Base-by-base conservation (phyloP, 2,329 filamentous ascomycete species). In the Fusarium bulbicola region DNA sequence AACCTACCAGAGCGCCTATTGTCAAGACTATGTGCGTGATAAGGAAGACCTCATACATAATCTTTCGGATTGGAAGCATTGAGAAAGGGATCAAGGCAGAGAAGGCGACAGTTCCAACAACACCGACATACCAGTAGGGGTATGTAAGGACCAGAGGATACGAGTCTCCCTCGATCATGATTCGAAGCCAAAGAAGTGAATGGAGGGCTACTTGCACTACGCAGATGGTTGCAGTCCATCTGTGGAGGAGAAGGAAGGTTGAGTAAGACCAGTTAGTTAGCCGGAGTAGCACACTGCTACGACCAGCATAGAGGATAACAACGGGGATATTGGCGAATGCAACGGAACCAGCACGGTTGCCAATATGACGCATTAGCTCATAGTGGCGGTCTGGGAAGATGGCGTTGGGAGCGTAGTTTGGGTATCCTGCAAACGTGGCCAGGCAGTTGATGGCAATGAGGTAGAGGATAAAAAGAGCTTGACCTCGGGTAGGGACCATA, bases 211-310 rank as follows among this genome's bases (percentile, higher is more conserved):
- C 84, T 52, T 89, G 82, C 0, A 87, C 49, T 3, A 82, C 82
- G 32, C 80, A 83, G 13, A 88, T 79, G 28, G 81, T 77, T 2
- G 85, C 86, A 3, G 86, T 77, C 85, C 85, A 88, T 16, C 86
- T 81, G 68, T 89, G 86, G 1, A 88, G 78, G 1, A 88, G 74
- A 7, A 88, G 66, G 59, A 81, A 88, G 1, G 87, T 88, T 0
- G 82, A 81, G 66, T 86, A 83, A 1, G 80, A 83, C 85, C 86
- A 88, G 70, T 85, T 82, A 2, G 86, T 87, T 3, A 86, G 45
- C 78, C 82, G 85, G 1, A 88, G 80, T 1, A 87, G 80, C 6
- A 87, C 28, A 59, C 85, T 87, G 70, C 88, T 88, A 3, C 86
- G 79, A 0, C 82, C 79, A 0, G 83, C 80, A 59, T 84, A 87